Evolutionary conservation across 2,329 filamentous ascomycete genomes (phyloP).

Genomic region (Cercospora zeina): DNA sequence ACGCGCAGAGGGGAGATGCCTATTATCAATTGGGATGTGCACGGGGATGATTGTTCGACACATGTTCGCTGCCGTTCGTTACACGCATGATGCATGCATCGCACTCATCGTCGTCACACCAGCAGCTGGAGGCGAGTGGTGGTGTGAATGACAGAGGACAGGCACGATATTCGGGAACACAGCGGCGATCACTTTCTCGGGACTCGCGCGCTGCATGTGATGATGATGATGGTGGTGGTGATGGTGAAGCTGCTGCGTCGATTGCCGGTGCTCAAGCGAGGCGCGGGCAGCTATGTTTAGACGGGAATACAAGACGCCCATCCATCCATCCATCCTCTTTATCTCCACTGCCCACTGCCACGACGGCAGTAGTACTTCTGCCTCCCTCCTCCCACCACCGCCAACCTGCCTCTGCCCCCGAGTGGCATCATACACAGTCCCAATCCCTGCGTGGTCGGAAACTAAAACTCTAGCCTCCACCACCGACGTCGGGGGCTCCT

Average conservation of each 20-base stretch:
- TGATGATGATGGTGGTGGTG: no score
- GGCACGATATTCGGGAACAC: background rate
- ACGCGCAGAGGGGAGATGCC: background rate
- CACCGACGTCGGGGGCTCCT: background rate
- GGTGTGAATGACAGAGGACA: background rate
- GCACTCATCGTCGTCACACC: background rate
- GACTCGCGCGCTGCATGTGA: background rate
- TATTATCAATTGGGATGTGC: background rate
- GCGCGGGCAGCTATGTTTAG: background rate
- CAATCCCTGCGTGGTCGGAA: background rate
- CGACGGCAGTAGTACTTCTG: background rate
- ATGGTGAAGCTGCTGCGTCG: no score
- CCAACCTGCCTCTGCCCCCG: background rate
- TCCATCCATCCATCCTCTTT: no score
- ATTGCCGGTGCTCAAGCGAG: slow-evolving; percentile 1
- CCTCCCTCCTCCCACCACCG: background rate
- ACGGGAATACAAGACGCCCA: background rate
- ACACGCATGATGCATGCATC: no score
- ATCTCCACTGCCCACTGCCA: background rate
- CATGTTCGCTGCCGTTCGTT: background rate
- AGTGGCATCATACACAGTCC: background rate
- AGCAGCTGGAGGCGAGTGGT: background rate
- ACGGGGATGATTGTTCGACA: background rate
- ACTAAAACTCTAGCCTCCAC: background rate
- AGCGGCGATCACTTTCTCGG: slow-evolving; percentile 8